Percentiles rank a stretch among this genome's conserved stretches.
These are phyloP conservation scores for Neobulgaria alba DNA, from an alignment of 2,329 filamentous ascomycete genomes.

Conservation along the genomic window DNA sequence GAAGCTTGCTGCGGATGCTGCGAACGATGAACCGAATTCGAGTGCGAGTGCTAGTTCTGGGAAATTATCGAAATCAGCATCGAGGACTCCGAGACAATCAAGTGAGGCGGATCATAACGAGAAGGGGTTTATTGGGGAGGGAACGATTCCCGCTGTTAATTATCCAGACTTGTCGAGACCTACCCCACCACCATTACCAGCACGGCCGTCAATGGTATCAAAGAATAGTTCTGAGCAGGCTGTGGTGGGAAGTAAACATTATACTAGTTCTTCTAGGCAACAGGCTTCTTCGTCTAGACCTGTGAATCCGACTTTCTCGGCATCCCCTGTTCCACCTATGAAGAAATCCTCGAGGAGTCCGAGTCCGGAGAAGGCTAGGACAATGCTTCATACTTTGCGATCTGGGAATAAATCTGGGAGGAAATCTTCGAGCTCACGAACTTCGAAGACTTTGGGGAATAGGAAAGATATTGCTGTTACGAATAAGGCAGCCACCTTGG, in stretches of 20 bases:
- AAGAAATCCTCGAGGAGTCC: constrained; percentile 38
- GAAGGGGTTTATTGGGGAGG: constrained; percentile 64
- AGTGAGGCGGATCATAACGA: constrained; percentile 24
- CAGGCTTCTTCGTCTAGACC: constrained; percentile 14
- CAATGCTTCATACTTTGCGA: constrained; percentile 53
- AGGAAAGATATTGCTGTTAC: constrained; percentile 42
- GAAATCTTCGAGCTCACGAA: constrained; percentile 29
- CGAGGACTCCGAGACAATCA: constrained; percentile 24
- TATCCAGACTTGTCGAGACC: constrained; percentile 78
- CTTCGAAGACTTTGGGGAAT: constrained; percentile 22
- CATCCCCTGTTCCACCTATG: constrained; percentile 18
- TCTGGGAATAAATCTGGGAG: constrained; percentile 39
- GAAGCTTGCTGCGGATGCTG: constrained; percentile 22
- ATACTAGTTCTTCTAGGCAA: constrained; percentile 7
- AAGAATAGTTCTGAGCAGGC: constrained; percentile 44
- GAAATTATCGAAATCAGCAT: constrained; percentile 25
- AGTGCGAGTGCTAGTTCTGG: constrained; percentile 1
- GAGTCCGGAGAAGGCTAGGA: constrained; percentile 49
- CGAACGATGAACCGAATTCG: constrained; percentile 12
- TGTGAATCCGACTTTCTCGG: constrained; percentile 9
- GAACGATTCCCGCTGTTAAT: constrained; percentile 71
- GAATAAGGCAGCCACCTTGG: constrained; percentile 55
- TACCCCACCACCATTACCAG: constrained; percentile 41
- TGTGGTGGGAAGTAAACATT: constrained; percentile 28
- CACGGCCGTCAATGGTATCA: constrained; percentile 38